Evolutionary conservation across 176 grass and related monocot species (phyloP).

Genomic region (Cenchrus americanus): DNA sequence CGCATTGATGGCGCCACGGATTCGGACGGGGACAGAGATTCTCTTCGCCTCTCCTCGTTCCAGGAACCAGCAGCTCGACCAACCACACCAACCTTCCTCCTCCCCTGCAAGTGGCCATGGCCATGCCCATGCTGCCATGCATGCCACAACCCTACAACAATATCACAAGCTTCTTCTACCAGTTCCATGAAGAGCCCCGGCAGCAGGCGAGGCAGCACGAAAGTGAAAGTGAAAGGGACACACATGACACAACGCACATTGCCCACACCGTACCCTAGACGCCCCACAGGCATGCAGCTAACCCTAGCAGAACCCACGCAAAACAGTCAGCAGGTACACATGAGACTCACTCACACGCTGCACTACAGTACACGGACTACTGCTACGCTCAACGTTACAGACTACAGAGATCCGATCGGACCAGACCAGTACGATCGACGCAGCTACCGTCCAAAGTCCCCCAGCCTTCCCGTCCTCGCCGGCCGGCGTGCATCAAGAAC

Average conservation of each 20-base stretch:
- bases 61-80: too few species aligned
- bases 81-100: too few species aligned
- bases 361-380: background rate
- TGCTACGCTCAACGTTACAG: too few species aligned
- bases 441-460: conserved; percentile 29
- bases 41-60: background rate
- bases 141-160: background rate
- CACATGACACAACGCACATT: too few species aligned
- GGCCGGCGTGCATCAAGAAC: background rate
- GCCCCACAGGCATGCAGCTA: too few species aligned
- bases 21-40: background rate
- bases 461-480: conserved; percentile 18
- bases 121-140: background rate
- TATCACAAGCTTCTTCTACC: conserved; percentile 1
- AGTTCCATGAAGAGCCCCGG: background rate
- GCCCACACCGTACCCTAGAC: too few species aligned
- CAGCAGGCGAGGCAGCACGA: background rate
- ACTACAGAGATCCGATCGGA: background rate
- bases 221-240: too few species aligned
- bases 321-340: too few species aligned
- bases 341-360: background rate
- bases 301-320: too few species aligned
- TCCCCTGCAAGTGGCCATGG: background rate
- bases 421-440: background rate
- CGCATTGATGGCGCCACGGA: background rate